Conservation (phyloP, 805 yeast species). For the Maudiozyma bulderi region DNA sequence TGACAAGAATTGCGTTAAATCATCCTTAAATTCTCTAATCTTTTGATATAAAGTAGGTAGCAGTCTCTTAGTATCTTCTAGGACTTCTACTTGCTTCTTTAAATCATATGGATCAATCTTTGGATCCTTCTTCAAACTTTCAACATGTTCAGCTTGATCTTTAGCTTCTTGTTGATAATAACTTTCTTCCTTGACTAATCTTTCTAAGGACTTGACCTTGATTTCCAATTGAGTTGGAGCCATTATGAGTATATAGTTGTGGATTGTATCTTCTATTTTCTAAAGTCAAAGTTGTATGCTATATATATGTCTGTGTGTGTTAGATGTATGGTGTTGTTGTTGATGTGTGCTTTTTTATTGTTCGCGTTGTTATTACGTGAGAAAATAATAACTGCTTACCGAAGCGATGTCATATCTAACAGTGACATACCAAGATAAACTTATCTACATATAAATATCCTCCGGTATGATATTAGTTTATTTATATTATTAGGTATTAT, state of each 20-base stretch:
- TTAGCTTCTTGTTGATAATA: slow-evolving; percentile 50
- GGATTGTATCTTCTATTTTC: neutral
- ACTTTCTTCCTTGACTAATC: slow-evolving; percentile 58
- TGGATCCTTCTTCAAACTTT: slow-evolving; percentile 33
- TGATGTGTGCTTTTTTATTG: too few relatives aligned
- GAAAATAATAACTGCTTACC: too few relatives aligned
- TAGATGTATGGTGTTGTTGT: too few relatives aligned
- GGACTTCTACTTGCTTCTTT: slow-evolving; percentile 43
- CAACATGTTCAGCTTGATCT: slow-evolving; percentile 44
- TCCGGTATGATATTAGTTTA: too few relatives aligned
- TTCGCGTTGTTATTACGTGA: too few relatives aligned
- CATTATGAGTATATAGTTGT: slow-evolving; percentile 30
- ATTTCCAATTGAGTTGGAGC: slow-evolving; percentile 65
- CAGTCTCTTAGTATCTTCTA: slow-evolving; percentile 45
- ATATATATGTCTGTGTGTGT: neutral
- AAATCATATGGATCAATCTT: slow-evolving; percentile 56
- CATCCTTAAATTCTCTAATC: slow-evolving; percentile 31
- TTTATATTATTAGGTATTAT: neutral
- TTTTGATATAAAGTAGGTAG: slow-evolving; percentile 40
- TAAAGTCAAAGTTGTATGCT: neutral
- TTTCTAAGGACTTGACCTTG: slow-evolving; percentile 56
- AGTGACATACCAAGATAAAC: too few relatives aligned
- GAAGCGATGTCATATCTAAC: too few relatives aligned
- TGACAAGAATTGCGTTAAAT: slow-evolving; percentile 34
- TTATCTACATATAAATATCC: too few relatives aligned